A percentile compares a stretch with the other conserved stretches of the same genome.
phyloP scores from a whole-genome alignment of 169 alveolate species.

The Cryptosporidium ubiquitum region DNA sequence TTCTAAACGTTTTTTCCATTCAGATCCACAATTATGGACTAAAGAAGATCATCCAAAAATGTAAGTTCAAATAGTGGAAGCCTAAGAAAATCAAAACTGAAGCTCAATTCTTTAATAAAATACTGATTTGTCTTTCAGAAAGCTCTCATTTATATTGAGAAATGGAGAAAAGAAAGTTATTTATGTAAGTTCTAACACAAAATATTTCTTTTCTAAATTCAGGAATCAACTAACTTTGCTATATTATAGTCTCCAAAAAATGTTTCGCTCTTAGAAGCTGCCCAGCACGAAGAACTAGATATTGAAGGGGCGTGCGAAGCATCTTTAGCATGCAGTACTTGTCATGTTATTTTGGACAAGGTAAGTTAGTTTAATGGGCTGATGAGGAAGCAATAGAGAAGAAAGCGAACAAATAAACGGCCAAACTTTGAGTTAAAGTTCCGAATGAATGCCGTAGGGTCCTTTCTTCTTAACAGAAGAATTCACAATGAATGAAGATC shows the following conservation, averaged over 20 bases:
- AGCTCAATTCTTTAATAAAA: neutral
- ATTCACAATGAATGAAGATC: neutral
- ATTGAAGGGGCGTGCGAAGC: conserved; percentile 97
- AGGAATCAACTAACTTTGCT: neutral
- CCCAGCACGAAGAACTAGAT: conserved; percentile 70
- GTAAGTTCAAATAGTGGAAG: conserved; percentile 15
- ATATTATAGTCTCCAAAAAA: conserved; percentile 11
- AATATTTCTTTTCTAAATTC: neutral
- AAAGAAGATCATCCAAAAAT: conserved; percentile 16
- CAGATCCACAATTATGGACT: conserved; percentile 44
- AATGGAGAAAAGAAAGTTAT: conserved; percentile 34
- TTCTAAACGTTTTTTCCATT: conserved; percentile 12
- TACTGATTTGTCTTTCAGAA: neutral
- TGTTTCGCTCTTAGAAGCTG: conserved; percentile 68
- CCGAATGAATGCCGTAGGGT: too few species aligned
- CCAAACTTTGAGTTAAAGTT: too few species aligned
- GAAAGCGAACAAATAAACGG: neutral
- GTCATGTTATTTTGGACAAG: conserved; percentile 94
- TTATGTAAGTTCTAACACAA: conserved; percentile 10
- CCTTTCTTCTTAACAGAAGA: neutral
- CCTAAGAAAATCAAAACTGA: neutral
- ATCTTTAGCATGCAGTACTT: conserved; percentile 95
- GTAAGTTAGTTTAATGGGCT: conserved; percentile 23
- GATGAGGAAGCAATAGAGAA: neutral
- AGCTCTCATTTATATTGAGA: conserved; percentile 50